These are phyloP conservation scores for Globisporangium heterothallicum DNA, from an alignment of 352 stramenopile species.

Conservation along the genomic window DNA sequence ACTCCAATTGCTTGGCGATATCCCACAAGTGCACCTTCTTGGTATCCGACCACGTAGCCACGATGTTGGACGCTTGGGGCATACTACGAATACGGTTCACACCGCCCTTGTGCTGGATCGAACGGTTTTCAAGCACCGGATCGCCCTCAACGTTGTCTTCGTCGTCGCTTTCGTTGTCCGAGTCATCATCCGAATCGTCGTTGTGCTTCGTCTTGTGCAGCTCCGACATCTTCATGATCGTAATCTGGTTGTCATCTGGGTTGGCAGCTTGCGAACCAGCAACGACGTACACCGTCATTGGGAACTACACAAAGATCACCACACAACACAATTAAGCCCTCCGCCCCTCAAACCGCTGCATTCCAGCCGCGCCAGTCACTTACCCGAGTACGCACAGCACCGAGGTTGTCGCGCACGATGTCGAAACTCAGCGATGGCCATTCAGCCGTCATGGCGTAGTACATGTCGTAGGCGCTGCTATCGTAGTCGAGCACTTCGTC, in stretches of 20 bases:
- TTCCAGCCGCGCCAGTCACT: no score
- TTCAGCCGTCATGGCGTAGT: slow-evolving; percentile 97
- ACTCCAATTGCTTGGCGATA: slow-evolving; percentile 87
- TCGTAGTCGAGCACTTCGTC: slow-evolving; percentile 98
- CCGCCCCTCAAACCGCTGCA: no score
- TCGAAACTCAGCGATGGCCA: slow-evolving; percentile 98
- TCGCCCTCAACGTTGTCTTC: slow-evolving; percentile 95
- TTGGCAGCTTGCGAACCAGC: slow-evolving; percentile 94
- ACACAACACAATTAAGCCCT: not conserved
- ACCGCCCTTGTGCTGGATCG: slow-evolving; percentile 92
- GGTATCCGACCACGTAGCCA: slow-evolving; percentile 95
- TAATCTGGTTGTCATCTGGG: slow-evolving; percentile 94
- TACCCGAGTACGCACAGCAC: slow-evolving; percentile 82
- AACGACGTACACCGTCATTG: slow-evolving; percentile 94
- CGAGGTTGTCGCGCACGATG: slow-evolving; percentile 94
- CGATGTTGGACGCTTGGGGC: slow-evolving; percentile 94
- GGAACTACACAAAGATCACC: slow-evolving; percentile 60
- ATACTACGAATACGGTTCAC: slow-evolving; percentile 96
- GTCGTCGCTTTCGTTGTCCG: slow-evolving; percentile 80
- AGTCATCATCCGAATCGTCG: slow-evolving; percentile 66
- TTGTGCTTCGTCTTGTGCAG: slow-evolving; percentile 92
- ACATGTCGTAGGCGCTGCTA: slow-evolving; percentile 98
- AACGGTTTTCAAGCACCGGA: slow-evolving; percentile 93
- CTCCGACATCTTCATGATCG: slow-evolving; percentile 97
- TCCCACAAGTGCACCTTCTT: slow-evolving; percentile 97